Evolutionary conservation across 2,329 filamentous ascomycete species (phyloP).

Genomic region (Balansia obtecta): DNA sequence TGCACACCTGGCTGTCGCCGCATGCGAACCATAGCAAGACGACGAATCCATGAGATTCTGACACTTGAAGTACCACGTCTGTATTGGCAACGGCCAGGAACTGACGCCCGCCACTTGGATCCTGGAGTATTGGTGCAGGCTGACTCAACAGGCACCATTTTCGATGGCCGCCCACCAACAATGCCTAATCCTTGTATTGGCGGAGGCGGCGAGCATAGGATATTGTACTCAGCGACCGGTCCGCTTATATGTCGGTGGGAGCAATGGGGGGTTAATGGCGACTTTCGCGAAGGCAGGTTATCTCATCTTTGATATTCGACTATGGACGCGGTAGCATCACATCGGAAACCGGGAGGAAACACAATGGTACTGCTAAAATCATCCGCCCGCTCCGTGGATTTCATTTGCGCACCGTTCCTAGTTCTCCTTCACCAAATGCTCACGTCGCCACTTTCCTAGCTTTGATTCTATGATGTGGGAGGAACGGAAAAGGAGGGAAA

Average conservation of each 20-base stretch:
- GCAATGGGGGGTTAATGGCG: background rate
- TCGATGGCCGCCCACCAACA: background rate
- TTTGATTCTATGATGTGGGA: background rate
- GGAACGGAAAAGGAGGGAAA: background rate
- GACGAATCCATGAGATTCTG: background rate
- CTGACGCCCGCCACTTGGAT: background rate
- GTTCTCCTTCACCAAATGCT: background rate
- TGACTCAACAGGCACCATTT: background rate
- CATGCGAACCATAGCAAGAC: background rate
- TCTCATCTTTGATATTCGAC: background rate
- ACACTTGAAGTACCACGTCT: background rate
- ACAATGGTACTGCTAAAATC: background rate
- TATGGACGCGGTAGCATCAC: background rate
- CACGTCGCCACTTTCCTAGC: background rate
- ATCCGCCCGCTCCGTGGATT: background rate
- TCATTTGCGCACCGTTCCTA: background rate
- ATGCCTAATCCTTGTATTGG: background rate
- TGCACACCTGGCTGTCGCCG: background rate
- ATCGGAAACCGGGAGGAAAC: background rate
- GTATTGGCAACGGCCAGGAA: background rate
- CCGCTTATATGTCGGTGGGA: background rate
- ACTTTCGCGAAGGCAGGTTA: background rate
- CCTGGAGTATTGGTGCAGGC: background rate
- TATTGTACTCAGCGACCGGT: background rate
- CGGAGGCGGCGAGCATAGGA: background rate